Evolutionary conservation across 495 filamentous ascomycete genomes (phyloP).

Genomic region (Podospora tetraspora): DNA sequence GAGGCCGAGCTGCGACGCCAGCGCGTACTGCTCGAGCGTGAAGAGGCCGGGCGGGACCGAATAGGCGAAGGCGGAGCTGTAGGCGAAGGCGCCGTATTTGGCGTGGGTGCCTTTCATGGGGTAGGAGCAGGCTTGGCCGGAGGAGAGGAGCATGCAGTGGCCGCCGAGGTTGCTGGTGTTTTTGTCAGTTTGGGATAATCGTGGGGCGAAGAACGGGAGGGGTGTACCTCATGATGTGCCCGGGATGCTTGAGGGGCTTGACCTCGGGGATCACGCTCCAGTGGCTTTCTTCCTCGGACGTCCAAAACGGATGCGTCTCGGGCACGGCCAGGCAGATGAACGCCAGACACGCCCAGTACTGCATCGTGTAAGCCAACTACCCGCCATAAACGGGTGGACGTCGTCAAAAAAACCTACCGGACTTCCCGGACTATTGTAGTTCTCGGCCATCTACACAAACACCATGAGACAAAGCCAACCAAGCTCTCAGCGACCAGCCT

Average conservation of each 20-base stretch:
- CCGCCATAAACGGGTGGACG: no score
- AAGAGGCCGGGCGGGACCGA: conserved; percentile 71
- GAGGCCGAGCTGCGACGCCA: conserved; percentile 67
- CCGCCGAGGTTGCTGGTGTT: conserved; percentile 46
- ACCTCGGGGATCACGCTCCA: conserved; percentile 47
- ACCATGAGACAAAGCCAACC: not conserved
- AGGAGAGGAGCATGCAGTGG: conserved; percentile 67
- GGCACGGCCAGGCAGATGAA: conserved; percentile 68
- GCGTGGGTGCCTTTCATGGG: conserved; percentile 73
- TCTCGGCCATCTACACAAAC: conserved; percentile 50
- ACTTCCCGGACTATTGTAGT: conserved; percentile 69
- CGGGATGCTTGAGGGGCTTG: conserved; percentile 57
- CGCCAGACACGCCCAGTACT: conserved; percentile 74
- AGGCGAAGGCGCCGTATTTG: conserved; percentile 77
- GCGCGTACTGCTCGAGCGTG: conserved; percentile 67
- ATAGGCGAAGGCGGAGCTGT: conserved; percentile 68
- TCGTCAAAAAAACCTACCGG: conserved; percentile 31
- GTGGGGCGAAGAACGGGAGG: not conserved
- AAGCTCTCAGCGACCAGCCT: not conserved
- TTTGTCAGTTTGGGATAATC: not conserved
- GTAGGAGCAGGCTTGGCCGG: conserved; percentile 73
- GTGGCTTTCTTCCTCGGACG: conserved; percentile 58
- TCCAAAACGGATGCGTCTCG: conserved; percentile 69
- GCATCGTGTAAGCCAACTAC: conserved; percentile 12
- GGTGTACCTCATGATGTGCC: conserved; percentile 58